Percentiles rank a stretch among this genome's conserved stretches.
phyloP scores from a whole-genome alignment of 2,329 filamentous ascomycete species.

The Talaromyces islandicus region DNA sequence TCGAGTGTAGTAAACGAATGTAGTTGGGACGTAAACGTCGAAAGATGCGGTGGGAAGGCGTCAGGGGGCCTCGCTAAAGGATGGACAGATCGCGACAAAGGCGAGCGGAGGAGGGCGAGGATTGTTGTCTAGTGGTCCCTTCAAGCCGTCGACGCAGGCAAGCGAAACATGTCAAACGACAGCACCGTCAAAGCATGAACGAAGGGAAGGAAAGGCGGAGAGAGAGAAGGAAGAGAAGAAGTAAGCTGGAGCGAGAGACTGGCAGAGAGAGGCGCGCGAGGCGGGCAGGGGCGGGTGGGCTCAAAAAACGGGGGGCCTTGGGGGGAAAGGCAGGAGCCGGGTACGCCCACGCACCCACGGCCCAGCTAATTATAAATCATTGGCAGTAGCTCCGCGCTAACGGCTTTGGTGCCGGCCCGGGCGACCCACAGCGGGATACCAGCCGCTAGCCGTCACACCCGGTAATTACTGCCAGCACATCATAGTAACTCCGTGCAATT shows the following conservation, averaged over 20 bases:
- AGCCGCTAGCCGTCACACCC: neutral
- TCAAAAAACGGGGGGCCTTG: neutral
- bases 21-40: constrained; percentile 2
- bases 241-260: constrained; percentile 13
- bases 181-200: constrained; percentile 20
- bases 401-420: constrained; percentile 2
- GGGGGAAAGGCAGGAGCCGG: neutral
- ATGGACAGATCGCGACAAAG: constrained; percentile 11
- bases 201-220: constrained; percentile 8
- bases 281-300: constrained; percentile 1
- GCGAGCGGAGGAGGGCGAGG: constrained; percentile 6
- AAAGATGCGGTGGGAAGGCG: neutral
- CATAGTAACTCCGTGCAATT: neutral
- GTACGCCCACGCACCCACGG: neutral
- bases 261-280: neutral
- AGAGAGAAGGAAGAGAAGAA: constrained; percentile 11
- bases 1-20: constrained; percentile 19
- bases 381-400: neutral
- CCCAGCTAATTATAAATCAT: neutral
- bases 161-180: constrained; percentile 23
- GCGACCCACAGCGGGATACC: constrained; percentile 7
- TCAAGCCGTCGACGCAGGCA: constrained; percentile 21
- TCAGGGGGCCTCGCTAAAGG: constrained; percentile 11
- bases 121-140: constrained; percentile 19
- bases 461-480: neutral